Conservation (phyloP, 257 asterid genomes). For the Petrea volubilis region DNA sequence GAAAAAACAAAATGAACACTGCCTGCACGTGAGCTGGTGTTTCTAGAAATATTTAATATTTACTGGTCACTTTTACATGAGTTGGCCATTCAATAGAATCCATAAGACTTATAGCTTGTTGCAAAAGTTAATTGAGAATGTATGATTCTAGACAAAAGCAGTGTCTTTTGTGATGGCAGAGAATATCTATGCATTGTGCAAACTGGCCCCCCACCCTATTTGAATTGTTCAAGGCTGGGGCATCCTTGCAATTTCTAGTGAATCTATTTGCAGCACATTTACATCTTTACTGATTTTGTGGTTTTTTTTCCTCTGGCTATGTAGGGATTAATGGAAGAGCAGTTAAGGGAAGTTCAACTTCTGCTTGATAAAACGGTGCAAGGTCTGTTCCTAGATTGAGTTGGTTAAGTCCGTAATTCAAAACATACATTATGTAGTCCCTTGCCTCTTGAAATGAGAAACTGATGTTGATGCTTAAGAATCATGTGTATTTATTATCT, state of each 20-base stretch:
- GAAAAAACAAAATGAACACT: too few relatives aligned
- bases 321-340: constrained; percentile 71
- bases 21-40: too few relatives aligned
- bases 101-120: background rate
- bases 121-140: background rate
- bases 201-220: background rate
- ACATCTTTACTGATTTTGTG: constrained; percentile 3
- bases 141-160: background rate
- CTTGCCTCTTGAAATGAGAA: background rate
- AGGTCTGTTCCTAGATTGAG: constrained; percentile 54
- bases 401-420: constrained; percentile 8
- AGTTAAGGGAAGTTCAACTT: constrained; percentile 56
- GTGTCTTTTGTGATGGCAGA: constrained; percentile 9
- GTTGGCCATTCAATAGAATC: background rate
- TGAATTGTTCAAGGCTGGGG: constrained; percentile 2
- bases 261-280: background rate
- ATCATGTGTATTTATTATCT: constrained; percentile 1
- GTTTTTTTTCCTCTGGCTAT: constrained; percentile 18
- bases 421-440: background rate
- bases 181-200: too few relatives aligned
- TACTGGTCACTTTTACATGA: too few relatives aligned
- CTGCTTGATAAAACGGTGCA: constrained; percentile 83
- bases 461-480: constrained; percentile 10
- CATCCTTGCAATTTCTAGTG: background rate
- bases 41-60: too few relatives aligned